Base-by-base conservation (phyloP, 2,329 filamentous ascomycete genomes). In the Xylariaceae sp. region DNA sequence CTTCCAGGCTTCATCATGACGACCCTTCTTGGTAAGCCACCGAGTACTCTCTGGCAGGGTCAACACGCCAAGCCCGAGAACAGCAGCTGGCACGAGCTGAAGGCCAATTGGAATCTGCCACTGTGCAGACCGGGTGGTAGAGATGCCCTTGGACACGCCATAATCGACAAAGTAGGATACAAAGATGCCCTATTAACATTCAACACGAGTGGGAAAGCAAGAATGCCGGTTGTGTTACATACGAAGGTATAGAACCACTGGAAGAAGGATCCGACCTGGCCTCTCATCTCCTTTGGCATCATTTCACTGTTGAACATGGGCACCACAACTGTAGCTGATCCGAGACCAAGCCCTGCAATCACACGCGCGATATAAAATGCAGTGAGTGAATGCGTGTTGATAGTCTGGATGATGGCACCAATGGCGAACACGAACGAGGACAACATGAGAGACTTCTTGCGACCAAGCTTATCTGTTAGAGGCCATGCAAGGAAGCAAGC, bases 41-140 rank as follows among this genome's bases (percentile, higher is more conserved):
- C 78, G 70, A 0, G 77, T 72, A 36, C 76, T 80, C 60, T 81
- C 79, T 10, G 74, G 73, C 1, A 81, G 63, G 0, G 75, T 76
- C 9, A 80, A 61, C 71, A 79, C 76, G 2, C 79, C 77, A 1
- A 80, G 45, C 0, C 76, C 77, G 40, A 81, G 75, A 0, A 80
- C 54, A 1, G 67, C 74, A 0, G 76, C 78, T 0, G 77, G 77
- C 0, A 77, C 64, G 6, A 81, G 69, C 58, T 81, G 79, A 3
- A 83, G 68, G 0, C 77, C 80, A 47, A 84, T 75, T 1, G 80
- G 81, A 23, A 83, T 74, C 65, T 82, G 80, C 81, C 80, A 84
- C 66, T 83, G 80, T 2, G 66, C 66, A 0, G 75, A 58, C 33
- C 70, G 62, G n/a, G 60, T 51, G 3, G 62, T 50, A 3, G 53